Percentiles rank a stretch among this genome's conserved stretches.
Conservation (phyloP, 208 protist genomes). For the Porcisia deanei region DNA sequence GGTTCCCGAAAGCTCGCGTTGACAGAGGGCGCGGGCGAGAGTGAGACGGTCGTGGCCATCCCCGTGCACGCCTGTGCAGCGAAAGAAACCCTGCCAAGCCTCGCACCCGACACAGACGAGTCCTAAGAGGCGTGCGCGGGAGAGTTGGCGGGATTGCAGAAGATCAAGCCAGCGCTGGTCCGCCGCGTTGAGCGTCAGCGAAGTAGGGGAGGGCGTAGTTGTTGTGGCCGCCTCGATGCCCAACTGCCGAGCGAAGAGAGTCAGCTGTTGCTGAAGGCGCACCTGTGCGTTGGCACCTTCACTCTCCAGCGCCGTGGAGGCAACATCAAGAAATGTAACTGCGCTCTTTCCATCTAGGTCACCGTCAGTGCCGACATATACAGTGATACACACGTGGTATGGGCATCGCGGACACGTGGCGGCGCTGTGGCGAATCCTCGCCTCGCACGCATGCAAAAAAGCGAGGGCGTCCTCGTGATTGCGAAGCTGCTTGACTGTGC, state of each 20-base stretch:
- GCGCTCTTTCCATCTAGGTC: neutral
- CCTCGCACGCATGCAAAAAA: slow-evolving; percentile 17
- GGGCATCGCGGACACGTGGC: neutral
- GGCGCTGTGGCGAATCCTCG: neutral
- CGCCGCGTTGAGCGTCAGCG: neutral
- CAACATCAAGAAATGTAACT: slow-evolving; percentile 25
- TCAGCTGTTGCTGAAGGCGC: slow-evolving; percentile 10
- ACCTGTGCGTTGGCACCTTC: neutral
- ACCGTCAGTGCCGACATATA: neutral
- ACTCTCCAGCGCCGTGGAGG: neutral
- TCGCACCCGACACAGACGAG: slow-evolving; percentile 2
- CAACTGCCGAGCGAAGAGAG: slow-evolving; percentile 7
- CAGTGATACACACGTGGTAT: slow-evolving; percentile 23
- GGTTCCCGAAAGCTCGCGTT: slow-evolving; percentile 10
- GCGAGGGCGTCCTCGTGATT: slow-evolving; percentile 3
- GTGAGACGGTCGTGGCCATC: slow-evolving; percentile 2
- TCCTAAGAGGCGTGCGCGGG: slow-evolving; percentile 10
- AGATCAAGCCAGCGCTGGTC: slow-evolving; percentile 20
- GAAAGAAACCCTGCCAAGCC: neutral
- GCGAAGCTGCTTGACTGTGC: neutral
- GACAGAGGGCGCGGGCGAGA: slow-evolving; percentile 11
- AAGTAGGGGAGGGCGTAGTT: neutral
- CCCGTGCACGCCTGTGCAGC: neutral
- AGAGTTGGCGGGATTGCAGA: slow-evolving; percentile 24
- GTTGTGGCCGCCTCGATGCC: neutral